Conservation (phyloP, 768 basidiomycete genomes). For the Stropharia rugosoannulata region DNA sequence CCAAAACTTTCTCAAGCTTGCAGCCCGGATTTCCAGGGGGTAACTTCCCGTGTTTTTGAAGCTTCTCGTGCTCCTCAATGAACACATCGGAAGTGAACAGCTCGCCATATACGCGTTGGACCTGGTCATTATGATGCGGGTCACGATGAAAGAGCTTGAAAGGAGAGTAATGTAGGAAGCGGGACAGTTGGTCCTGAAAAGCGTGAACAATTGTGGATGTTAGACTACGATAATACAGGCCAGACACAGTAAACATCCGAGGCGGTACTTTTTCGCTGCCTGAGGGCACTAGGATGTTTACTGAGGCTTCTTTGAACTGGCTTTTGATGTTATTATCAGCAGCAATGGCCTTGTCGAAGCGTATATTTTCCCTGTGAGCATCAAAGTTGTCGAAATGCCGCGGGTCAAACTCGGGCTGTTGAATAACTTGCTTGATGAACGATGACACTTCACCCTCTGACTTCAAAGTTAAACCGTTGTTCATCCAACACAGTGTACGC, state of each 20-base stretch:
- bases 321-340: too few relatives aligned
- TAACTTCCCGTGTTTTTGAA: constrained; percentile 12
- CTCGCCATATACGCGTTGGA: background rate
- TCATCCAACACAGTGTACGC: too few relatives aligned
- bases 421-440: too few relatives aligned
- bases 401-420: too few relatives aligned
- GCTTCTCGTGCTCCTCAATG: constrained; percentile 14
- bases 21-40: constrained; percentile 10
- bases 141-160: background rate
- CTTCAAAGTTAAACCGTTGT: too few relatives aligned
- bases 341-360: too few relatives aligned
- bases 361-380: too few relatives aligned
- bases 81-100: constrained; percentile 19
- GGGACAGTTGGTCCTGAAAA: background rate
- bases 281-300: background rate
- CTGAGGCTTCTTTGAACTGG: background rate
- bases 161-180: background rate
- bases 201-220: background rate
- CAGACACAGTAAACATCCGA: background rate
- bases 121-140: background rate
- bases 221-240: too few relatives aligned
- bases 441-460: too few relatives aligned
- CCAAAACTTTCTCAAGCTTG: constrained; percentile 23
- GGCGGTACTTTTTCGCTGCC: background rate
- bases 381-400: too few relatives aligned